Evolutionary conservation across 495 filamentous ascomycete genomes (phyloP).

Genomic region (Penicillium cosmopolitanum): DNA sequence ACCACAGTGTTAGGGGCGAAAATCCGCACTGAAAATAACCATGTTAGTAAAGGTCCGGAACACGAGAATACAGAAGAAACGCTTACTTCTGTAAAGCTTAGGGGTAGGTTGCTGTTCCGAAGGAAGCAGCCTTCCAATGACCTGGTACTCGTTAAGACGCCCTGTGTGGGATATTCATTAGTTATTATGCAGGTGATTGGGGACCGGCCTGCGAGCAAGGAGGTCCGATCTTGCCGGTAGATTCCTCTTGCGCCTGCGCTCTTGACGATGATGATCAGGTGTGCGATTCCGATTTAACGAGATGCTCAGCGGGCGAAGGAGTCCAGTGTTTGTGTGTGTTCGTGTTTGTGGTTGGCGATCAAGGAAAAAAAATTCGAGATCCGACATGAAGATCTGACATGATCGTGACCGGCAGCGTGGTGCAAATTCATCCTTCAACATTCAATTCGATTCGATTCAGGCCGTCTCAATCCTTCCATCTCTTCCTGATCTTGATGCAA

Average conservation of each 20-base stretch:
- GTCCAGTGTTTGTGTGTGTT: neutral
- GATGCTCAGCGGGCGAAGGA: constrained; percentile 7
- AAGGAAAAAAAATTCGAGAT: constrained; percentile 17
- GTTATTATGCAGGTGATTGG: constrained; percentile 22
- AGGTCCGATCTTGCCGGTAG: constrained; percentile 7
- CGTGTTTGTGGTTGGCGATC: constrained; percentile 9
- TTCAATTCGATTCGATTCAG: constrained; percentile 1
- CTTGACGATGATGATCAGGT: constrained; percentile 19
- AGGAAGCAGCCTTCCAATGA: constrained; percentile 98
- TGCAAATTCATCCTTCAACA: constrained; percentile 8
- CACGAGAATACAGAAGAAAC: neutral
- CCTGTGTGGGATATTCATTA: constrained; percentile 58
- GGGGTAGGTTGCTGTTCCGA: constrained; percentile 92
- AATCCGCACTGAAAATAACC: constrained; percentile 69
- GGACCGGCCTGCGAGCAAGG: no score
- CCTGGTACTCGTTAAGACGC: constrained; percentile 99
- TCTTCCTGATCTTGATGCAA: constrained; percentile 4
- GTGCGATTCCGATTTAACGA: constrained; percentile 21
- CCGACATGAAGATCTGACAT: constrained; percentile 21
- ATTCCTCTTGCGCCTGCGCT: constrained; percentile 14
- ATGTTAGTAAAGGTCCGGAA: neutral
- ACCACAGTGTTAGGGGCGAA: constrained; percentile 97
- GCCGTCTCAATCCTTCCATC: neutral
- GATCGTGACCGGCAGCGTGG: constrained; percentile 9
- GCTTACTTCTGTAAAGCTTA: constrained; percentile 87